These are phyloP conservation scores for Vitis hybrid DNA, from an alignment of 177 flowering plant species.

Conservation along the genomic window DNA sequence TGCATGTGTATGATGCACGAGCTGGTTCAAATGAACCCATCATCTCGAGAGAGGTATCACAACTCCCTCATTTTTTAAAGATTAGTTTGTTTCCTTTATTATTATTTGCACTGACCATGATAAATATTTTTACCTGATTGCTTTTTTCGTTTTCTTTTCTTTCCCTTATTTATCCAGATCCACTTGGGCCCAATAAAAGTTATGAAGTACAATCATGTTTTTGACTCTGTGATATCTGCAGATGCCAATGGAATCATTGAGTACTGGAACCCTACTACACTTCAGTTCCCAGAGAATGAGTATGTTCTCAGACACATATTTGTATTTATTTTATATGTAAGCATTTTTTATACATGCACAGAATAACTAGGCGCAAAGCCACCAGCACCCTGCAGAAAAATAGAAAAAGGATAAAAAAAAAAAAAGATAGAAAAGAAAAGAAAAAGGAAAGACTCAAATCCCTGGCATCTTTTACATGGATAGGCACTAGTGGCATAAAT, in stretches of 20 bases:
- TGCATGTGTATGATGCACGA: slow-evolving; percentile 88
- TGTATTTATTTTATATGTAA: too few relatives aligned
- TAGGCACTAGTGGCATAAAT: too few relatives aligned
- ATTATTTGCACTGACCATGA: slow-evolving; percentile 4
- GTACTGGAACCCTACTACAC: slow-evolving; percentile 82
- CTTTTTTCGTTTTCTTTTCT: not conserved
- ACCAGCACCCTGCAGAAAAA: too few relatives aligned
- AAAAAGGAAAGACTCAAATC: too few relatives aligned
- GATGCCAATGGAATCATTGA: slow-evolving; percentile 85
- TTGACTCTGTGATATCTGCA: slow-evolving; percentile 80
- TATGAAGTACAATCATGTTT: slow-evolving; percentile 77
- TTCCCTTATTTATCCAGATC: slow-evolving; percentile 42
- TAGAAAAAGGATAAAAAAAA: too few relatives aligned
- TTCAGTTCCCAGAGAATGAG: slow-evolving; percentile 79
- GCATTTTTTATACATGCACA: too few relatives aligned
- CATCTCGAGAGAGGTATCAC: slow-evolving; percentile 70
- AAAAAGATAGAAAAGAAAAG: too few relatives aligned
- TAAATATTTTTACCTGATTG: not conserved
- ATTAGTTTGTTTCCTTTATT: not conserved
- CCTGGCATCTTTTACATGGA: too few relatives aligned
- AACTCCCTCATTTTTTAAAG: not conserved
- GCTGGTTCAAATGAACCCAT: slow-evolving; percentile 88
- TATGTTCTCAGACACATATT: slow-evolving; percentile 25
- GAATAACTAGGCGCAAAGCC: too few relatives aligned
- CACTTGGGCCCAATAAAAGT: slow-evolving; percentile 77